Conservation (phyloP, 257 asterid species). For the Plantago major region DNA sequence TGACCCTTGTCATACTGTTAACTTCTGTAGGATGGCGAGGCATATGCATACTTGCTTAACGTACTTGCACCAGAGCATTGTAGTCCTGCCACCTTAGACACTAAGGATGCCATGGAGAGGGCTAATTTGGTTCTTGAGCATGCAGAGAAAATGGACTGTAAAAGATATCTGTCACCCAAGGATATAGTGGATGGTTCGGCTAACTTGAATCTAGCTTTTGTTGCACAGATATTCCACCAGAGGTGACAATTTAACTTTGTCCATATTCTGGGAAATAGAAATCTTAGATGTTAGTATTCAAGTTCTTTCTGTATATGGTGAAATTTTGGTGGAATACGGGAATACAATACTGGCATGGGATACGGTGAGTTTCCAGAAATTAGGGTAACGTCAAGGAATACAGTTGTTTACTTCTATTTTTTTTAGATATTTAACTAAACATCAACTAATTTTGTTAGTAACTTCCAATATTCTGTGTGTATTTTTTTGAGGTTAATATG, state of each 20-base stretch:
- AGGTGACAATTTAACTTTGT: slow-evolving; percentile 46
- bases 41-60: slow-evolving; percentile 89
- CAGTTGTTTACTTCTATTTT: no score
- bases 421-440: no score
- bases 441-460: no score
- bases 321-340: background rate
- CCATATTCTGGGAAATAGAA: background rate
- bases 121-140: slow-evolving; percentile 94
- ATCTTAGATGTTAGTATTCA: no score
- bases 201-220: slow-evolving; percentile 92
- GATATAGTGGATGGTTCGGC: slow-evolving; percentile 89
- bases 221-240: slow-evolving; percentile 94
- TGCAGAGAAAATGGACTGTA: slow-evolving; percentile 96
- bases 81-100: slow-evolving; percentile 72
- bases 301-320: background rate
- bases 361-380: no score
- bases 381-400: no score
- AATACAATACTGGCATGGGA: no score
- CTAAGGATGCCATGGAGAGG: slow-evolving; percentile 75
- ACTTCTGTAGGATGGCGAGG: slow-evolving; percentile 88
- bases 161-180: slow-evolving; percentile 80
- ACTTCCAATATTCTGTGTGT: no score
- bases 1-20: slow-evolving; percentile 9
- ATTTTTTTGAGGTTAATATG: no score
- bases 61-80: slow-evolving; percentile 97